Base-by-base conservation (phyloP, 2,329 filamentous ascomycete genomes). In the Xylaria sp. region DNA sequence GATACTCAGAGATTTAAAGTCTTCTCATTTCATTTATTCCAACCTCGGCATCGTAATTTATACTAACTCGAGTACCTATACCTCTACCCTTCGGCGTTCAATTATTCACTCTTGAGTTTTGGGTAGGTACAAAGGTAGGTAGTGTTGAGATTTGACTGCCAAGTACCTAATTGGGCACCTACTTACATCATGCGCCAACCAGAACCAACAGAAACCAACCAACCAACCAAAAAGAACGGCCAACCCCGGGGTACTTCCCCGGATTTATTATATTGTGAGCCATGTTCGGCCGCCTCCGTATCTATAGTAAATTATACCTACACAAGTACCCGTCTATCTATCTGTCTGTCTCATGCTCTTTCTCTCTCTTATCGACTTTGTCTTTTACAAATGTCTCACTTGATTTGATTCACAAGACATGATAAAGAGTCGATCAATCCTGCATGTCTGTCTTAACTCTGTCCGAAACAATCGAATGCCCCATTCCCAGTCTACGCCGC, bases 211-310 rank as follows among this genome's bases (percentile, higher is more conserved):
- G 8, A 9, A n/a, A 2, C 18, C 28, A 55, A 55, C 51, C 12
- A 51, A 31, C 25, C 39, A 36, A 51, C 43, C 12, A 51, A 20
- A 9, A 25, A 20, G 41, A 55, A 41, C 48, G 59, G 49, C 23
- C 49, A 31, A 20, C 66, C 62, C 55, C 56, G 49, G 43, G 48
- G 28, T 5, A 7, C 52, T 68, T 68, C 66, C 62, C 66, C 66
- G 43, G 62, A 68, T 68, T 68, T 58, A 57, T 51, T 56, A 58
- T 28, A 66, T 23, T 13, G 56, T 54, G 57, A 54, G 33, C 31
- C 52, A 9, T 46, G 28, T 52, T 41, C 55, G 43, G 36, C 28
- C 52, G 20, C 33, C 54, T 57, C 46, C 63, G 46, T 59, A 54
- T 52, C n/a, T 28, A n/a, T n/a, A n/a, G n/a, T 46, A 43, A 1